Evolutionary conservation across 176 grass and related monocot species (phyloP), one percentile per base, ranked within the genome.

Genomic region (Aegilops umbellulata): DNA sequence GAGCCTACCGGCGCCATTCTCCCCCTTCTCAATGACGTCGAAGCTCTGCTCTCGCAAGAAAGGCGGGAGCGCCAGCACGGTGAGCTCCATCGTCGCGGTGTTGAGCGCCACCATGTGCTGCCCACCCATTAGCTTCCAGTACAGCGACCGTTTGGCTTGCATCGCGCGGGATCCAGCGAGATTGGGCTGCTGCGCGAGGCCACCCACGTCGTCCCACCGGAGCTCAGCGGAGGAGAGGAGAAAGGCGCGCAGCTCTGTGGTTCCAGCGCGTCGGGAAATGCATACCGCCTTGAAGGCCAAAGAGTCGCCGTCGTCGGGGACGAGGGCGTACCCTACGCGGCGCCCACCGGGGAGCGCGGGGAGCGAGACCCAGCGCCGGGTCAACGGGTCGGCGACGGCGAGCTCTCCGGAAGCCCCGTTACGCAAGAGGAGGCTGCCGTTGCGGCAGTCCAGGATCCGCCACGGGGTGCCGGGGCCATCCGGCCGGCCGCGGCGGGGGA

Each of bases 321-420:
- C 73, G 70, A 90, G 88, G 51, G 78, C 78, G 63, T 81, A 90
- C 78, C 83, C 88, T 55, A 90, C 49, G 27, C 47, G 47, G 47
- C 47, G 47, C 47, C 47, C 47, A 51, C 36, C 39, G 11, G 27
- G 62, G 12, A 63, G 10, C 26, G 83, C 20, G 1, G 78, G 70
- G 26, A 90, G 78, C 1, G 63, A 12, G 8, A 77, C 29, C 78
- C n/a, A 82, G 61, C 78, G 15, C 25, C 29, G 62, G 69, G 78
- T 66, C 3, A 86, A 3, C 3, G 88, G 88, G n/a, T 86, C 88
- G 27, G 78, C 83, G 70, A 90, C 63, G 70, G 78, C 70, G 78
- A 86, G 70, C 3, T 82, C 70, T 1, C 7, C 49, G 22, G 88
- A 69, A 0, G 3, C 22, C 49, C 31, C 7, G 38, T 85, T 77